Evolutionary conservation across 805 yeast species (phyloP), one percentile per base, ranked within the genome.

Genomic region (Cyberlindnera galapagoensis): DNA sequence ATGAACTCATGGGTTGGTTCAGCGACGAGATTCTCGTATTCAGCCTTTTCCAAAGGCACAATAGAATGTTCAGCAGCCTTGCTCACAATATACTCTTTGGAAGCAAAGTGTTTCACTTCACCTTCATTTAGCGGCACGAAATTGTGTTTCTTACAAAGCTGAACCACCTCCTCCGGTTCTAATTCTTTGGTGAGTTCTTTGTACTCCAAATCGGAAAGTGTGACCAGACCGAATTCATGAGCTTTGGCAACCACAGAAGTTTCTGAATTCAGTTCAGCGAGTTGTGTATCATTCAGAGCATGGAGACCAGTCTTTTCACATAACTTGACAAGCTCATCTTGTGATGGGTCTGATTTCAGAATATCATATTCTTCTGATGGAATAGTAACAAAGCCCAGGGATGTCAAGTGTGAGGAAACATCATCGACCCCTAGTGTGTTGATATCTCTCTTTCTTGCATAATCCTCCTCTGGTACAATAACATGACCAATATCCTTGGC

Each of bases 21-120:
- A 3, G 29, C 37, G 6, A 34, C 13, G 12, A 36, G 27, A 19
- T 28, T 29, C 17, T 38, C 34, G 12, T 40, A 10, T 39, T 47
- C 33, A 52, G 33, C 23, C 44, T 46, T 18, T 9, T 34, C n/a
- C 13, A 39, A n/a, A 12, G 30, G 21, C 15, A 25, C 21, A 17
- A 25, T 30, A 9, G 30, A 32, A n/a, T 17, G 22, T 15, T 39
- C 35, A 9, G 44, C 40, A 9, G 63, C 64, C 31, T 52, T 57
- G 9, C 42, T 29, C 30, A 54, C 47, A 12, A 59, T 45, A n/a
- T 53, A 52, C 5, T 34, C 39, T 12, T 43, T 22, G 13, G n/a
- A n/a, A n/a, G n/a, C n/a, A n/a, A n/a, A n/a, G n/a, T n/a, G n/a
- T n/a, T n/a, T n/a, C n/a, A n/a, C n/a, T n/a, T n/a, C n/a, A n/a